A percentile compares a stretch with the other conserved stretches of the same genome.
phyloP scores from a whole-genome alignment of 768 basidiomycete genomes.

The Coprinopsis cinerea region DNA sequence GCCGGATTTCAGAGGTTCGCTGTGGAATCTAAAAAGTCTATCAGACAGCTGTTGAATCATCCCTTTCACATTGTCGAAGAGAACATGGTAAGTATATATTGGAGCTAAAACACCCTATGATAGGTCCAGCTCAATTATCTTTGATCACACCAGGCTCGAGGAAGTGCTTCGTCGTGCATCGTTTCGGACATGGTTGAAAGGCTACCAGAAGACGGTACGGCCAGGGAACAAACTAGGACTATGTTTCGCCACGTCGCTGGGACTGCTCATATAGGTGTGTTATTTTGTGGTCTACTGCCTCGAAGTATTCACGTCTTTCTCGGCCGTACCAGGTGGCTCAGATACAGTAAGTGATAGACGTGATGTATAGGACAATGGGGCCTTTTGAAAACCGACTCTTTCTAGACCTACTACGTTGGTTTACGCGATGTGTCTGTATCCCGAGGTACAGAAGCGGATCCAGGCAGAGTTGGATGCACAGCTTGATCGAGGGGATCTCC shows the following conservation, averaged over 20 bases:
- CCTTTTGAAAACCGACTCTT: neutral
- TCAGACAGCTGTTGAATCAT: no score
- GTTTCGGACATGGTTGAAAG: slow-evolving; percentile 16
- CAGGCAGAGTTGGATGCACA: slow-evolving; percentile 24
- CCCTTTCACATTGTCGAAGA: no score
- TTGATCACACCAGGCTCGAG: no score
- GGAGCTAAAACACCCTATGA: no score
- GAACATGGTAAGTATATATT: no score
- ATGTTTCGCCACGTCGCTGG: slow-evolving; percentile 17
- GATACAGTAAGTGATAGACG: slow-evolving; percentile 7
- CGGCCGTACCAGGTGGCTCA: slow-evolving; percentile 7
- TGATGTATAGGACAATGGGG: neutral
- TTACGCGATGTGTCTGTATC: slow-evolving; percentile 21
- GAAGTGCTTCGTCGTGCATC: no score
- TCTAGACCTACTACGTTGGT: slow-evolving; percentile 18
- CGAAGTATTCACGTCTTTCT: neutral
- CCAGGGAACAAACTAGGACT: slow-evolving; percentile 14
- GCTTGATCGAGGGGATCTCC: slow-evolving; percentile 15
- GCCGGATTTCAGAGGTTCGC: slow-evolving; percentile 40
- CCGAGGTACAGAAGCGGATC: slow-evolving; percentile 21
- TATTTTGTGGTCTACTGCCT: neutral
- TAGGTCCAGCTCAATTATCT: no score
- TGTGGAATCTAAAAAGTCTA: slow-evolving; percentile 21
- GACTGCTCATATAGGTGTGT: slow-evolving; percentile 19
- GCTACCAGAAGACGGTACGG: slow-evolving; percentile 13